Percentiles rank a stretch among this genome's conserved stretches.
phyloP scores from a whole-genome alignment of 225 moss, liverwort and hornwort species.

The Marchantia polymorpha region DNA sequence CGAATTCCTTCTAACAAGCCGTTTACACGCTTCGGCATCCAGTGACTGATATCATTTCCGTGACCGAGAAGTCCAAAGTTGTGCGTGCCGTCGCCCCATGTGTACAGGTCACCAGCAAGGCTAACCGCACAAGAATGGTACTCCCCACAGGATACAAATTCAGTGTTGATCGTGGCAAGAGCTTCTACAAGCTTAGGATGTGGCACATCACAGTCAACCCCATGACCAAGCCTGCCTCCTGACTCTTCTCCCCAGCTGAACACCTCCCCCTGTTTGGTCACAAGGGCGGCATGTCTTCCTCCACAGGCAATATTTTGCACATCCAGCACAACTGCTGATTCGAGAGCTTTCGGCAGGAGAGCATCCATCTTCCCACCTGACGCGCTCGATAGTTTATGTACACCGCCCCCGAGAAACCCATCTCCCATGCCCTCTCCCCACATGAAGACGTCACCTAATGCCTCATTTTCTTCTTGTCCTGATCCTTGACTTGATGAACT shows the following conservation, averaged over 20 bases:
- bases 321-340: slow-evolving; percentile 90
- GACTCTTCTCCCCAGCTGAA: slow-evolving; percentile 98
- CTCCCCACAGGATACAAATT: slow-evolving; percentile 92
- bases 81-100: slow-evolving; percentile 98
- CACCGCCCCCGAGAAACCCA: slow-evolving; percentile 84
- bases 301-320: slow-evolving; percentile 95
- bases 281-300: slow-evolving; percentile 77
- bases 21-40: slow-evolving; percentile 96
- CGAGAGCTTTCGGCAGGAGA: slow-evolving; percentile 74
- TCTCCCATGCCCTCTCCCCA: slow-evolving; percentile 99
- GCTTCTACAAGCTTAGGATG: slow-evolving; percentile 94
- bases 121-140: slow-evolving; percentile 91
- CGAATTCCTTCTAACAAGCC: slow-evolving; percentile 82
- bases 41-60: slow-evolving; percentile 95
- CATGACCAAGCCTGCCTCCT: slow-evolving; percentile 92
- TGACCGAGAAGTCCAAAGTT: slow-evolving; percentile 96
- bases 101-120: slow-evolving; percentile 90
- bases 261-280: slow-evolving; percentile 94
- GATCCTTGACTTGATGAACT: slow-evolving; percentile 99
- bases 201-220: slow-evolving; percentile 86
- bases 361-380: slow-evolving; percentile 66
- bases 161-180: slow-evolving; percentile 71
- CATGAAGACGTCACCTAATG: slow-evolving; percentile 91
- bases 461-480: slow-evolving; percentile 79
- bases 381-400: slow-evolving; percentile 51